Percentiles rank a stretch among this genome's conserved stretches.
phyloP scores from a whole-genome alignment of 164 flowering plant species.

The Annona squamosa region DNA sequence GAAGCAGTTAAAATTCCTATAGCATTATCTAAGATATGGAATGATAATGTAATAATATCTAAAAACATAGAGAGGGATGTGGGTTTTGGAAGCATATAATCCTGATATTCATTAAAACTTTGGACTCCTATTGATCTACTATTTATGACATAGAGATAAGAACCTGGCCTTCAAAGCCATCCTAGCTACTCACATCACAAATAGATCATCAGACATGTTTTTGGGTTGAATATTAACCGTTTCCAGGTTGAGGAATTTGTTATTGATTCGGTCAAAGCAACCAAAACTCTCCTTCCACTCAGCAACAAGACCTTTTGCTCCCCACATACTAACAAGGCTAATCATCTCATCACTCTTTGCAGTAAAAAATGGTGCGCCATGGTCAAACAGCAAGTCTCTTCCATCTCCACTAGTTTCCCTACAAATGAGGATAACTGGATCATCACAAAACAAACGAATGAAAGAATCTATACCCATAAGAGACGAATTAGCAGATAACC shows the following conservation, averaged over 20 bases:
- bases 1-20: no score
- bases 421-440: neutral
- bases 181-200: neutral
- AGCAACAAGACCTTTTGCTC: slow-evolving; percentile 58
- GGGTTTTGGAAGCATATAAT: no score
- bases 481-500: neutral
- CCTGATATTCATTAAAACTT: no score
- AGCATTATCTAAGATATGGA: no score
- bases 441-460: neutral
- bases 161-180: neutral
- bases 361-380: slow-evolving; percentile 70
- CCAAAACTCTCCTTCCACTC: slow-evolving; percentile 69
- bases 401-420: slow-evolving; percentile 75
- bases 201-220: neutral
- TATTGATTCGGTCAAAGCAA: slow-evolving; percentile 39
- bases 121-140: no score
- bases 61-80: no score
- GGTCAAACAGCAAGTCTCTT: slow-evolving; percentile 65
- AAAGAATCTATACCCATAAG: neutral
- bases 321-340: slow-evolving; percentile 53
- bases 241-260: slow-evolving; percentile 33
- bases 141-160: neutral
- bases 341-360: slow-evolving; percentile 34
- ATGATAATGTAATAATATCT: no score
- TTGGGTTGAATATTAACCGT: slow-evolving; percentile 27